Percentiles rank a stretch among this genome's conserved stretches.
These are phyloP conservation scores for Naegleria lovaniensis DNA, from an alignment of 208 protist species.

Conservation along the genomic window DNA sequence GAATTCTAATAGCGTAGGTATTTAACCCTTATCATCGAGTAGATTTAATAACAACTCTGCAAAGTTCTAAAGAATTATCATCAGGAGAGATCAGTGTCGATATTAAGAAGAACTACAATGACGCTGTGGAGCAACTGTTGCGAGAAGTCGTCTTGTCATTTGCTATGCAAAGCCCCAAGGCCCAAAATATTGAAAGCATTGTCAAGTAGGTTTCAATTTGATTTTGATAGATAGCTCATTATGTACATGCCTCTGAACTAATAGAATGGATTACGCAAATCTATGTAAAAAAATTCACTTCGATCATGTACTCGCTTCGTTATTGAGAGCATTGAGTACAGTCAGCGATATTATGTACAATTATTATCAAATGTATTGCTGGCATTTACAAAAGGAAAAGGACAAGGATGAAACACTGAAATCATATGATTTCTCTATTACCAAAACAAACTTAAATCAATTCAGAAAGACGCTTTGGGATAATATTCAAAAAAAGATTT, in stretches of 20 bases:
- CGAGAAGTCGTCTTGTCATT: not conserved
- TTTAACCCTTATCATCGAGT: not conserved
- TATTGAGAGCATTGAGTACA: not conserved
- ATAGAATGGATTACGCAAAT: not conserved
- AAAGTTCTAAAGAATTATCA: not conserved
- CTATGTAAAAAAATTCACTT: constrained; percentile 19
- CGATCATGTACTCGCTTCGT: not conserved
- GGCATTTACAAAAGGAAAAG: not conserved
- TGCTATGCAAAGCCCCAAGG: not conserved
- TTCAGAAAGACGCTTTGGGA: constrained; percentile 9
- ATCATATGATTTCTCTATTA: not conserved
- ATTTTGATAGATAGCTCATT: not conserved
- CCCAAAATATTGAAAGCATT: not conserved
- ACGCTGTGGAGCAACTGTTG: not conserved
- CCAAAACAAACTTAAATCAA: not conserved
- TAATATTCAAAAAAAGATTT: constrained; percentile 8
- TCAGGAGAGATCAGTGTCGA: not conserved
- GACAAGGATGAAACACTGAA: not conserved
- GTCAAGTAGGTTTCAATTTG: not conserved
- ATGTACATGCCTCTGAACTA: not conserved
- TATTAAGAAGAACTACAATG: not conserved
- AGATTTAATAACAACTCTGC: not conserved
- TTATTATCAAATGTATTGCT: constrained; percentile 11
- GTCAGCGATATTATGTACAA: constrained; percentile 17
- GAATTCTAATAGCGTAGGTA: constrained; percentile 13